A percentile compares a stretch with the other conserved stretches of the same genome.
Conservation (phyloP, 2,329 filamentous ascomycete species). For the Trichoderma arundinaceum region DNA sequence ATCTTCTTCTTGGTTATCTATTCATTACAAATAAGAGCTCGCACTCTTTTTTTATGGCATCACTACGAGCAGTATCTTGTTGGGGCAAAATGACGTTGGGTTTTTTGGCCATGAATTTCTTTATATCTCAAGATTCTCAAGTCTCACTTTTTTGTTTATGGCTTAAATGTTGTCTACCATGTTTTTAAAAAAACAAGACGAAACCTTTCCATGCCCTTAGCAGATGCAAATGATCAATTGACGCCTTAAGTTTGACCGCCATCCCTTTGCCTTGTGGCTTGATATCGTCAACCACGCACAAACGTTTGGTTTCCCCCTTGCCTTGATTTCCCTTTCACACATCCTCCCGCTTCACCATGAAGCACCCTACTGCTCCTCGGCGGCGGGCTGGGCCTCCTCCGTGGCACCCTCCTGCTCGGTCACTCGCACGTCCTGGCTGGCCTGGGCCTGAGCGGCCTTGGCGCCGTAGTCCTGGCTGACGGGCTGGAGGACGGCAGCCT, state of each 20-base stretch:
- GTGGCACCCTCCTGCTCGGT: conserved; percentile 62
- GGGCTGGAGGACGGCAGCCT: conserved; percentile 92
- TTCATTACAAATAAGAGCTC: neutral
- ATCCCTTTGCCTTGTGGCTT: conserved; percentile 38
- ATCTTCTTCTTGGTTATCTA: neutral
- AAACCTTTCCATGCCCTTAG: conserved; percentile 48
- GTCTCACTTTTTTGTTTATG: conserved; percentile 47
- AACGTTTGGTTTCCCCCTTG: conserved; percentile 20
- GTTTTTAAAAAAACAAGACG: conserved; percentile 44
- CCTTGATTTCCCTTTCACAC: conserved; percentile 33
- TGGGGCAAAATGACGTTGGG: neutral
- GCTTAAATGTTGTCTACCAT: conserved; percentile 44
- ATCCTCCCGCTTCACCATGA: conserved; percentile 33
- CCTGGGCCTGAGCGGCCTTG: conserved; percentile 74
- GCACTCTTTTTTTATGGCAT: neutral
- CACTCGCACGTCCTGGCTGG: conserved; percentile 64
- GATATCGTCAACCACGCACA: conserved; percentile 28
- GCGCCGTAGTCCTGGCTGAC: conserved; percentile 98
- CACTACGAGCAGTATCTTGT: neutral
- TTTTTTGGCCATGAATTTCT: conserved; percentile 23
- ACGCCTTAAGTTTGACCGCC: conserved; percentile 49
- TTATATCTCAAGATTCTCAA: conserved; percentile 39
- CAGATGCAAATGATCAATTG: conserved; percentile 52
- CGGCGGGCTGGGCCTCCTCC: conserved; percentile 58
- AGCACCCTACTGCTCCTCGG: conserved; percentile 45